Conservation (phyloP, 2,329 filamentous ascomycete genomes). For the Chaetomiaceae sp. region DNA sequence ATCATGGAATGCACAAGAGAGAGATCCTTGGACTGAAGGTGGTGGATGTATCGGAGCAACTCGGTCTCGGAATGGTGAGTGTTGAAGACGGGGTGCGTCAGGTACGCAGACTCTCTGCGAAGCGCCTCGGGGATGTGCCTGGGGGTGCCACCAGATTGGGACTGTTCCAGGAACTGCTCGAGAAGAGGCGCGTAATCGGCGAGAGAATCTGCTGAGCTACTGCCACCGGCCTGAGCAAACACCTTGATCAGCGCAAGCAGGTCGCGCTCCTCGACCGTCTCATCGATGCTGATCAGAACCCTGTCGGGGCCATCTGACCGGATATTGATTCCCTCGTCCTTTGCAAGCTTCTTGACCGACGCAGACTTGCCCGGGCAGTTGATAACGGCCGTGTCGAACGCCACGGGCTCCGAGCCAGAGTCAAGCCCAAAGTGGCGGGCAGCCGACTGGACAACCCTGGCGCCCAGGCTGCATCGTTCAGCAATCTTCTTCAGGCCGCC, state of each 20-base stretch:
- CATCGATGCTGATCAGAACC: conserved; percentile 74
- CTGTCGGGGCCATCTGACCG: conserved; percentile 56
- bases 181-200: conserved; percentile 37
- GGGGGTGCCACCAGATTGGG: conserved; percentile 17
- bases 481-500: conserved; percentile 79
- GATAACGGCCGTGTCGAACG: conserved; percentile 80
- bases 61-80: conserved; percentile 92
- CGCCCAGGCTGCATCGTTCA: conserved; percentile 67
- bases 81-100: conserved; percentile 94
- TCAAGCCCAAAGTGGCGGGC: conserved; percentile 60
- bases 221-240: conserved; percentile 20
- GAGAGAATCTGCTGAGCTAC: conserved; percentile 17
- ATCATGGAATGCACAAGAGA: conserved; percentile 98
- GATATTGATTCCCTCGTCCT: conserved; percentile 54
- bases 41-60: conserved; percentile 86
- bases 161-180: conserved; percentile 36
- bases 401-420: conserved; percentile 50
- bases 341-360: conserved; percentile 48
- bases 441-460: conserved; percentile 63
- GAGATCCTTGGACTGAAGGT: conserved; percentile 89
- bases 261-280: conserved; percentile 39
- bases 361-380: conserved; percentile 45
- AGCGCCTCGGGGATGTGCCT: conserved; percentile 53
- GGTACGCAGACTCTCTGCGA: conserved; percentile 66
- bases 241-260: conserved; percentile 24